Percentiles rank a stretch among this genome's conserved stretches.
Conservation (phyloP, 768 basidiomycete genomes). For the Pholiota molesta region DNA sequence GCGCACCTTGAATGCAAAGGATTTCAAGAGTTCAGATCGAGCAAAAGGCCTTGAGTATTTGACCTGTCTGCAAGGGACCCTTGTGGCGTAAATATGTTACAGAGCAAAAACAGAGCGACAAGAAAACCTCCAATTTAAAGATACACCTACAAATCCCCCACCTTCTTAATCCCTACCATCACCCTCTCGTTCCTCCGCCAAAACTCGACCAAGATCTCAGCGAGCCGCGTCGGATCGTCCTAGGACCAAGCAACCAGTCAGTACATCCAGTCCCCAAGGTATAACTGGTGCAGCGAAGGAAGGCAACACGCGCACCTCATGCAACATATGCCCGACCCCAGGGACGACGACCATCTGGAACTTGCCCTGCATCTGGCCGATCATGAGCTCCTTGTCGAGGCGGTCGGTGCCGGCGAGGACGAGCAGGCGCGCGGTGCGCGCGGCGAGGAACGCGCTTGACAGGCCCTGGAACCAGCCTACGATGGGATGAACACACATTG, state of each 20-base stretch:
- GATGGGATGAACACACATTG: background rate
- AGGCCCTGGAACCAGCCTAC: constrained; percentile 91
- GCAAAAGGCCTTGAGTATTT: no score
- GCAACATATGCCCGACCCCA: constrained; percentile 91
- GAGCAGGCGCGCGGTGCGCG: constrained; percentile 81
- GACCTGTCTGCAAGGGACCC: no score
- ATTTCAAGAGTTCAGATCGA: no score
- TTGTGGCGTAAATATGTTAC: no score
- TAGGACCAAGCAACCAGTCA: constrained; percentile 31
- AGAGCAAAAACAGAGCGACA: background rate
- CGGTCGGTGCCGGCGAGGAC: constrained; percentile 93
- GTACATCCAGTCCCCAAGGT: background rate
- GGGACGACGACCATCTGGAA: constrained; percentile 91
- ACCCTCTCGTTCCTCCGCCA: constrained; percentile 88
- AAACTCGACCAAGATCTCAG: constrained; percentile 84
- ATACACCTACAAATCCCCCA: constrained; percentile 44
- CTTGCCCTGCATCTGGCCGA: constrained; percentile 96
- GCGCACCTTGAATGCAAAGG: no score
- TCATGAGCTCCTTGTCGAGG: constrained; percentile 92
- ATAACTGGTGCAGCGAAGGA: no score
- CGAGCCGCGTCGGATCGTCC: constrained; percentile 85
- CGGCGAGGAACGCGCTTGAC: constrained; percentile 76
- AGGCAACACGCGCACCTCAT: constrained; percentile 63
- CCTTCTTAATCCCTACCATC: constrained; percentile 60
- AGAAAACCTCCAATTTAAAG: no score